Base-by-base conservation (phyloP, 495 filamentous ascomycete species). In the Cercophora scortea region DNA sequence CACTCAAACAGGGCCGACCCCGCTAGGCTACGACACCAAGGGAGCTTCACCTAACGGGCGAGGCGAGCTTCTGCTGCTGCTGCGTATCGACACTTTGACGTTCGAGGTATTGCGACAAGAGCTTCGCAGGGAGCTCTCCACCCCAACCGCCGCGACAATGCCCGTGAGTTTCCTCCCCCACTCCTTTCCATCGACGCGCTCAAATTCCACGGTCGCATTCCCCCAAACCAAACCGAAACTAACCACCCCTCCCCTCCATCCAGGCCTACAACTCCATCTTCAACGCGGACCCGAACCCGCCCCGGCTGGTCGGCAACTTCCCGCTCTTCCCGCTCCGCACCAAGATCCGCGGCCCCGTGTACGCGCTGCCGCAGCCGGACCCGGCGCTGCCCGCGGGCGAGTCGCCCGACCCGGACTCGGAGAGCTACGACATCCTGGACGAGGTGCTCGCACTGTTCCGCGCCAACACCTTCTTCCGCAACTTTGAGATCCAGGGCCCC, bases 401-500 rank as follows among this genome's bases (percentile, higher is more conserved):
- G 60, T 82, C 85, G 51, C 82, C 95, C 56, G 85, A 95, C 67
- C 82, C 88, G 36, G 86, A 90, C 63, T 83, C 80, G 67, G 87
- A 93, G 65, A 86, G 83, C 56, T 97, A 97, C 75, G 93, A 98
- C 77, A 84, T 90, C 49, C 78, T 96, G 8, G 93, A 98, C 71
- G 93, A 98, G 72, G 85, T 91, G 32, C 79, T 98, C 45, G 83
- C 82, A 3, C 82, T 96, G 32, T 98, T 96, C 80, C 88, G 93
- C 47, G 92, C 94, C 66, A 97, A 98, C 75, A 96, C 93, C 40
- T 84, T 98, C 65, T 98, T 98, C 78, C 87, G 94, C 59, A 98
- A 98, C 78, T 98, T 98, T 65, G 94, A 96, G 78, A 95, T 97
- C 81, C 90, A 95, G 66, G 93, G 93, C 15, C 88, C 90, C 33